phyloP scores from a whole-genome alignment of 192 early-diverging fungal genomes.

The Linnemannia elongata region DNA sequence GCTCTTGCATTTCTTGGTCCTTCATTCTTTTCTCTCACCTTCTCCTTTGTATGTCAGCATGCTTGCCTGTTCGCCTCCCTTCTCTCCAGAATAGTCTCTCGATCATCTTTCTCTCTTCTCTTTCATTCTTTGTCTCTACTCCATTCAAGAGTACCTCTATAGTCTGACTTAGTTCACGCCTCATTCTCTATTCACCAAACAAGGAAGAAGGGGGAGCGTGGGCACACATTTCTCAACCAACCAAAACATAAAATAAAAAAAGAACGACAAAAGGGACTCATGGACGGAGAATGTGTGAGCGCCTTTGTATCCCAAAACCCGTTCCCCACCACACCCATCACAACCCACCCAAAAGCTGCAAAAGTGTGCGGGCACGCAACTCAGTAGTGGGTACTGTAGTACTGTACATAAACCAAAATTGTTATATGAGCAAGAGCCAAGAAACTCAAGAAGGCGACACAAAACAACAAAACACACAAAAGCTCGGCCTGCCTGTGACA shows the following conservation, averaged over 20 bases:
- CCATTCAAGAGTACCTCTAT: not conserved
- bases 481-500: not conserved
- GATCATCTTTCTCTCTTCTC: not conserved
- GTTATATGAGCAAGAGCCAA: conserved; percentile 38
- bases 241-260: not conserved
- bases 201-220: not conserved
- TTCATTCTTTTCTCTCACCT: not conserved
- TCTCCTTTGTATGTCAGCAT: not conserved
- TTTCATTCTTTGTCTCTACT: not conserved
- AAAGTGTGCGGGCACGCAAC: not conserved
- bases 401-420: not conserved
- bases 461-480: not conserved
- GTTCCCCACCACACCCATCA: not conserved
- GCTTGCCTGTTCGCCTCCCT: not conserved
- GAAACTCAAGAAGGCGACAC: conserved; percentile 18
- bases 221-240: not conserved
- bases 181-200: not conserved
- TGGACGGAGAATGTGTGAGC: not conserved
- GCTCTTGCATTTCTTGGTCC: not conserved
- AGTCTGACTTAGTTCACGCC: too few species aligned
- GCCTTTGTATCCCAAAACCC: not conserved
- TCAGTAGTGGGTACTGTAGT: not conserved
- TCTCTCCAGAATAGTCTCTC: not conserved
- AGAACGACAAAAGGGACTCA: not conserved
- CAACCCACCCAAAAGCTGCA: not conserved